Evolutionary conservation across 306 rosid genomes (phyloP).

Genomic region (Pyrus bretschneideri): DNA sequence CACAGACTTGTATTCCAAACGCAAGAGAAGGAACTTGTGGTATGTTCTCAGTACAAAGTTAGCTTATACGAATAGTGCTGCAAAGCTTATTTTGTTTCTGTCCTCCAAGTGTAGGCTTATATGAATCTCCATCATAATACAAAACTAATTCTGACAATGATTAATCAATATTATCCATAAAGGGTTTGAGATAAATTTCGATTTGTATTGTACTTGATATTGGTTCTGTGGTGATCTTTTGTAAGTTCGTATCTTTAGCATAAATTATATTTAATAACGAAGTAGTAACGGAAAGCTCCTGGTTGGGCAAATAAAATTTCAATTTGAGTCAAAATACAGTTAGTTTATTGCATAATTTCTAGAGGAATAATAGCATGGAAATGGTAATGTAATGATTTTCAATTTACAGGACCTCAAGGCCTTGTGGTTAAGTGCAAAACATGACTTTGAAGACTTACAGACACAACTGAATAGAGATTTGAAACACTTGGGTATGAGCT

Average conservation of each 20-base stretch:
- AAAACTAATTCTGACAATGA: neutral
- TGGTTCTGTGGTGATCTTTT: neutral
- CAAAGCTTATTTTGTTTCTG: neutral
- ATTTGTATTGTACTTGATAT: neutral
- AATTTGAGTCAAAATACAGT: neutral
- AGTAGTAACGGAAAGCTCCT: neutral
- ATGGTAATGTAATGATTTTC: neutral
- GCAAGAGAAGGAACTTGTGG: slow-evolving; percentile 80
- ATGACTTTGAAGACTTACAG: slow-evolving; percentile 61
- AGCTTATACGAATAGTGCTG: too few relatives aligned
- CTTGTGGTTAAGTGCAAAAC: slow-evolving; percentile 49
- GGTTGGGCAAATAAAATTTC: neutral
- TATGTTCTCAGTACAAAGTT: slow-evolving; percentile 8
- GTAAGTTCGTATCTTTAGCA: neutral
- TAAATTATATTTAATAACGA: neutral
- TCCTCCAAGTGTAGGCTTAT: neutral
- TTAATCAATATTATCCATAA: neutral
- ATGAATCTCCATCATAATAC: neutral
- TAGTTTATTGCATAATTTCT: neutral
- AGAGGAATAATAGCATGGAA: neutral
- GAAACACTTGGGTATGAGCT: slow-evolving; percentile 51
- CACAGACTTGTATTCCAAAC: slow-evolving; percentile 38
- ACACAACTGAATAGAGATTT: slow-evolving; percentile 52
- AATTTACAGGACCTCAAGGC: slow-evolving; percentile 66
- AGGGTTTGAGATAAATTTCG: neutral